phyloP scores from a whole-genome alignment of 192 early-diverging fungal genomes.

The Backusella tuberculispora region DNA sequence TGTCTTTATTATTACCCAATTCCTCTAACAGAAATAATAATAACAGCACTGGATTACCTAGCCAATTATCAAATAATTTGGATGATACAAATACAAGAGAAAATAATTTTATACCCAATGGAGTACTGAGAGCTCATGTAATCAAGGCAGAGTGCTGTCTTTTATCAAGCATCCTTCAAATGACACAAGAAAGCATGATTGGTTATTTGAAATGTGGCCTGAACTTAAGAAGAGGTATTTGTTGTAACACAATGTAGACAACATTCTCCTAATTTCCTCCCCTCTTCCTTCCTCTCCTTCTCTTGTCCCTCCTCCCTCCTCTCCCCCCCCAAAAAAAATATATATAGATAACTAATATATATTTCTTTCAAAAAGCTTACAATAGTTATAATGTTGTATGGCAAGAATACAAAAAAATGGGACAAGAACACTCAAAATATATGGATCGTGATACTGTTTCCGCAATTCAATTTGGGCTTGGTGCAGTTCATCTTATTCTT shows the following conservation, averaged over 20 bases:
- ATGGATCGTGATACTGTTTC: conserved; percentile 56
- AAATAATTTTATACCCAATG: conserved; percentile 38
- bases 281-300: neutral
- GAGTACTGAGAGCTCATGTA: conserved; percentile 50
- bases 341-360: too few species aligned
- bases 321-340: neutral
- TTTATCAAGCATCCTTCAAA: conserved; percentile 47
- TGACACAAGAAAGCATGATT: conserved; percentile 50
- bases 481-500: conserved; percentile 47
- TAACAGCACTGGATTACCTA: conserved; percentile 2
- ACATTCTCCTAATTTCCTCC: too few species aligned
- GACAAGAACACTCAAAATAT: conserved; percentile 41
- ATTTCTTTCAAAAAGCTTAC: conserved; percentile 38
- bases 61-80: conserved; percentile 7
- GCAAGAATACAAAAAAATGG: conserved; percentile 56
- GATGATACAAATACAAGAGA: neutral
- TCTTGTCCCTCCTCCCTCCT: neutral
- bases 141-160: conserved; percentile 51
- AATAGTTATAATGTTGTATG: conserved; percentile 55
- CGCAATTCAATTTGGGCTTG: conserved; percentile 54
- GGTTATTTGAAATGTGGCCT: conserved; percentile 55
- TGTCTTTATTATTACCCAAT: conserved; percentile 39
- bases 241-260: conserved; percentile 1
- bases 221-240: conserved; percentile 51
- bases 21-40: conserved; percentile 17